These are phyloP conservation scores for Nyssa sinensis DNA, from an alignment of 148 eudicot species.

Conservation along the genomic window DNA sequence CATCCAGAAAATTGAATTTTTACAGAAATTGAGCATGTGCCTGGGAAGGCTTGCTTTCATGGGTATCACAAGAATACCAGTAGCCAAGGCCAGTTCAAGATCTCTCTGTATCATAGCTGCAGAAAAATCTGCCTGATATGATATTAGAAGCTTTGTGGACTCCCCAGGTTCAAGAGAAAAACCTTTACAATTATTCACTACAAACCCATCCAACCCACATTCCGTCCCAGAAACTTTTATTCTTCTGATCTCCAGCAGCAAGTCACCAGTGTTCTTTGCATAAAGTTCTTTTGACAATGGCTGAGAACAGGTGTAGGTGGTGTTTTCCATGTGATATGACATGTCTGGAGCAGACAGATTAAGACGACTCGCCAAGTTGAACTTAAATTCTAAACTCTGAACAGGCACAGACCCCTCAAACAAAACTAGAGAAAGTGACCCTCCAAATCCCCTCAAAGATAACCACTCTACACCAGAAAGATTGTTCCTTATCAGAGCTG, in stretches of 20 bases:
- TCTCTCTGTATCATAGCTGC: slow-evolving; percentile 52
- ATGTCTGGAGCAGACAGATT: slow-evolving; percentile 39
- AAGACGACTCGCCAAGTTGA: slow-evolving; percentile 32
- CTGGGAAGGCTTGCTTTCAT: slow-evolving; percentile 69
- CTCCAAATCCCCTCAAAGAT: slow-evolving; percentile 69
- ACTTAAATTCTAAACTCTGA: slow-evolving; percentile 56
- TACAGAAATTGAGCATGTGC: slow-evolving; percentile 37
- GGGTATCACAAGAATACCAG: slow-evolving; percentile 73
- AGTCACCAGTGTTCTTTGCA: slow-evolving; percentile 73
- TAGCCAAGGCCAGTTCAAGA: slow-evolving; percentile 63
- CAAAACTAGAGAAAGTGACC: slow-evolving; percentile 56
- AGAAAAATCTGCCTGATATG: slow-evolving; percentile 64
- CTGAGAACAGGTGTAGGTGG: slow-evolving; percentile 35
- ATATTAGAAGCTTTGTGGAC: slow-evolving; percentile 50
- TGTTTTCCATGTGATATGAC: slow-evolving; percentile 15
- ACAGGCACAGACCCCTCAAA: slow-evolving; percentile 52
- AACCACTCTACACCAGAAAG: slow-evolving; percentile 84
- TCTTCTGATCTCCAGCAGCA: slow-evolving; percentile 48
- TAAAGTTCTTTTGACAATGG: slow-evolving; percentile 53
- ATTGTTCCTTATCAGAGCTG: slow-evolving; percentile 73
- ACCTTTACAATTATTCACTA: slow-evolving; percentile 60
- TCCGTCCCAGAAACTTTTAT: slow-evolving; percentile 68
- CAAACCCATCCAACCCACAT: slow-evolving; percentile 75
- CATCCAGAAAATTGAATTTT: too few species aligned
- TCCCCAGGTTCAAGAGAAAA: slow-evolving; percentile 75